A percentile compares a stretch with the other conserved stretches of the same genome.
phyloP scores from a whole-genome alignment of 768 basidiomycete species.

The Tylopilus intermedius region DNA sequence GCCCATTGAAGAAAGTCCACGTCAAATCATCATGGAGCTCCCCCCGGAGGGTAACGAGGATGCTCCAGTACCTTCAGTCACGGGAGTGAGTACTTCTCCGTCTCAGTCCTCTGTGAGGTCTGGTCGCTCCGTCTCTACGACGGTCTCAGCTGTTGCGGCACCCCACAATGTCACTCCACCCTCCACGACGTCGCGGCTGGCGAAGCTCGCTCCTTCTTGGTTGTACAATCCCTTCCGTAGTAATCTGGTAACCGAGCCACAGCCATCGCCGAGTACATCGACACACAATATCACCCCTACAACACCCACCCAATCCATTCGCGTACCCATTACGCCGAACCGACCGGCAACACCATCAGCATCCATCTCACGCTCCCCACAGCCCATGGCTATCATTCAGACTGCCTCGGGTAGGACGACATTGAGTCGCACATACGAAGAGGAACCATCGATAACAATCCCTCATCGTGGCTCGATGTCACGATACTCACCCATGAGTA shows the following conservation, averaged over 20 bases:
- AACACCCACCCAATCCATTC: constrained; percentile 24
- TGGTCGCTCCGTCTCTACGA: constrained; percentile 47
- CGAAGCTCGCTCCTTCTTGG: constrained; percentile 74
- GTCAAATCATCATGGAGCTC: constrained; percentile 44
- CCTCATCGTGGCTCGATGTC: constrained; percentile 46
- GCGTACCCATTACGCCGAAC: constrained; percentile 29
- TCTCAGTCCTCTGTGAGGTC: constrained; percentile 62
- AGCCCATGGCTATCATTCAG: constrained; percentile 38
- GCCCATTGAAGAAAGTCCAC: constrained; percentile 72
- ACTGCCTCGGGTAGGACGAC: constrained; percentile 40
- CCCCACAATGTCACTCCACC: constrained; percentile 17
- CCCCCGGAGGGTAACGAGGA: constrained; percentile 39
- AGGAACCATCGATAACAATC: constrained; percentile 40
- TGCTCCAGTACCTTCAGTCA: constrained; percentile 30
- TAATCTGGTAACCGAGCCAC: constrained; percentile 49
- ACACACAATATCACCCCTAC: constrained; percentile 34
- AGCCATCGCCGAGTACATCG: constrained; percentile 43
- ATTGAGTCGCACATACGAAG: constrained; percentile 52
- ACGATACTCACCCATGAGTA: constrained; percentile 60
- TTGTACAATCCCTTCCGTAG: constrained; percentile 72
- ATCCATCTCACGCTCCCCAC: constrained; percentile 35
- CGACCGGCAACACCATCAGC: constrained; percentile 28
- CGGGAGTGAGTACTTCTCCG: constrained; percentile 52
- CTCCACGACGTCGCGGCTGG: constrained; percentile 35
- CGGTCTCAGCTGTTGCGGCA: constrained; percentile 20